Conservation (phyloP, 1,284 basidiomycete genomes). For the Malassezia yamatoensis region DNA sequence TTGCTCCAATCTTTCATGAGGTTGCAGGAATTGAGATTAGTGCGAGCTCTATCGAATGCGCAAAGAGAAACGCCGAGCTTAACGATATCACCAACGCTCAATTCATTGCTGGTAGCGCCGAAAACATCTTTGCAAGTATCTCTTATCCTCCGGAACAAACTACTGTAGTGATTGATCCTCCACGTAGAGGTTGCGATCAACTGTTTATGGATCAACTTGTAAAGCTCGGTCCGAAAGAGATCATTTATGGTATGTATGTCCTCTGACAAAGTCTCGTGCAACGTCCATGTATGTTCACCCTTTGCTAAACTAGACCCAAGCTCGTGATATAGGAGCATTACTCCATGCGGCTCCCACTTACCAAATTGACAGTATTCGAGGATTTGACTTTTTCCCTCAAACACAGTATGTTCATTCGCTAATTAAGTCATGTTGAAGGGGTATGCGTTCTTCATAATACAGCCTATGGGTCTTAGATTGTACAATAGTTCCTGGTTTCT, state of each 20-base stretch:
- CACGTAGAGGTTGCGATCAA: conserved; percentile 21
- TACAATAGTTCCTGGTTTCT: not conserved
- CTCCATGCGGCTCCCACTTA: conserved; percentile 26
- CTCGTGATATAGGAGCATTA: conserved; percentile 47
- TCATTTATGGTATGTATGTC: conserved; percentile 29
- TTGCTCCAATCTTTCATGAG: conserved; percentile 64
- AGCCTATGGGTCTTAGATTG: not conserved
- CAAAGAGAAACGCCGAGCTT: conserved; percentile 67
- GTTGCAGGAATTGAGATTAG: conserved; percentile 81
- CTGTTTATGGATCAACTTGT: conserved; percentile 44
- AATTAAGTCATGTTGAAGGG: conserved; percentile 39
- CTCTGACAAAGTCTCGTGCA: conserved; percentile 55
- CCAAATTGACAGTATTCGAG: conserved; percentile 36
- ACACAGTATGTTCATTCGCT: conserved; percentile 25
- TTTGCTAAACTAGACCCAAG: conserved; percentile 49
- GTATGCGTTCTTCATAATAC: conserved; percentile 31
- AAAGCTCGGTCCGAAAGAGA: conserved; percentile 30
- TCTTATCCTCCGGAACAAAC: conserved; percentile 62
- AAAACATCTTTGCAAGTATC: conserved; percentile 52
- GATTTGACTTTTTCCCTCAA: conserved; percentile 46
- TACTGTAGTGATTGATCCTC: conserved; percentile 50
- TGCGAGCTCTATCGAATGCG: conserved; percentile 64
- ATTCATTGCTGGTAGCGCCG: conserved; percentile 55
- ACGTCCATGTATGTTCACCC: conserved; percentile 53
- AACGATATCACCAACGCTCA: conserved; percentile 54